These are phyloP conservation scores for Ailanthus altissimus DNA, from an alignment of 345 rosid genomes.

Conservation along the genomic window DNA sequence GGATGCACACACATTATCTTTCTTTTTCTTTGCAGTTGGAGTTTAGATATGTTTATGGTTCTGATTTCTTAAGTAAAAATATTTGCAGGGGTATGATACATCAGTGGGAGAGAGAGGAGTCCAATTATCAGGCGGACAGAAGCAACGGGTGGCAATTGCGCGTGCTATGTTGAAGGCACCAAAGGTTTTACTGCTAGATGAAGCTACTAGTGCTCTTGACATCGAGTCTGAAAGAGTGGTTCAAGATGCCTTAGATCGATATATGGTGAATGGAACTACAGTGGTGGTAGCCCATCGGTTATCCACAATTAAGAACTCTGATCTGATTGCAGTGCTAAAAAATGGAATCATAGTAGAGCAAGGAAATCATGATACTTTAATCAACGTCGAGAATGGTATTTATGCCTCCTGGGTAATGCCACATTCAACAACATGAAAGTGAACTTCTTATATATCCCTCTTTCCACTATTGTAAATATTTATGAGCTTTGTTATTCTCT, in stretches of 20 bases:
- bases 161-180: constrained; percentile 38
- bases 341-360: not conserved
- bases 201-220: not conserved
- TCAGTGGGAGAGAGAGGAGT: constrained; percentile 39
- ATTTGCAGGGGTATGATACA: constrained; percentile 33
- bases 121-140: constrained; percentile 36
- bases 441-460: too few relatives aligned
- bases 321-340: not conserved
- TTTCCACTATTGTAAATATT: too few relatives aligned
- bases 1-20: too few relatives aligned
- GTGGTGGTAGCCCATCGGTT: not conserved
- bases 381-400: too few relatives aligned
- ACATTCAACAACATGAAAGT: too few relatives aligned
- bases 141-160: constrained; percentile 36
- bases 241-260: constrained; percentile 21
- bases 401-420: constrained; percentile 34
- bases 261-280: constrained; percentile 32
- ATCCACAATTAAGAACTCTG: not conserved
- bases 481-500: too few relatives aligned
- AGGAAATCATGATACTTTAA: not conserved
- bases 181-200: constrained; percentile 22
- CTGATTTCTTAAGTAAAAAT: not conserved
- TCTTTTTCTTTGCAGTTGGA: too few relatives aligned
- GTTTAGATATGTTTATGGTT: not conserved
- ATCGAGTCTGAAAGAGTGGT: not conserved